Evolutionary conservation across 2,329 filamentous ascomycete species (phyloP), one percentile per base, ranked within the genome.

Genomic region (Colletotrichum cordylinicola): DNA sequence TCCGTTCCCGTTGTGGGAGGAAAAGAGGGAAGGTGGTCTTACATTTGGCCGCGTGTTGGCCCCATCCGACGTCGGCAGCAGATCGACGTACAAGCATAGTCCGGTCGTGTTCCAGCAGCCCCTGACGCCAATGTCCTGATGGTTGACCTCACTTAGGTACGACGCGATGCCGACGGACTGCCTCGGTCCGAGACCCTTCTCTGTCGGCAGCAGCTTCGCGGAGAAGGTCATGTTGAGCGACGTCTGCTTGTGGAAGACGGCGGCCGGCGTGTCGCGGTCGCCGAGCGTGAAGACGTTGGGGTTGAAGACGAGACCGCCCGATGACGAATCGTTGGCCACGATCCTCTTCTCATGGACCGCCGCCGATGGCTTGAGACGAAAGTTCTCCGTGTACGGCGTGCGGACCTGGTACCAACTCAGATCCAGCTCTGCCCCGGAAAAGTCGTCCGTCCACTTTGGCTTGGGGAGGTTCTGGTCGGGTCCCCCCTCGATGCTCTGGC

Each of bases 161-260:
- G 79, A 75, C 8, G 81, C 80, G 18, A 82, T 77, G 0, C 81
- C 81, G 4, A 82, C 72, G 8, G 79, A 79, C 43, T 82, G 79
- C 4, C 74, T 70, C 3, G 76, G 71, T 1, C 78, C 79, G 2
- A 82, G 61, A 3, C 70, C 72, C 16, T 73, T 76, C 1, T 75
- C 55, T 2, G 76, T 79, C 1, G 74, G 58, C 9, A 78, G 39
- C 24, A 80, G 35, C 9, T 72, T 80, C 13, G 80, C 80, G 2
- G 80, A 76, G 31, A 81, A 82, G 2, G 80, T 82, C 80, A 82
- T 82, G 67, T 83, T 83, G 39, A 82, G 37, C 9, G 79, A 82
- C 31, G 77, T 81, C 67, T 83, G 81, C 71, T 83, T 83, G 7
- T 78, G 79, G 9, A 83, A 72, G 6, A 82, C 37, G 7, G 80